A percentile compares a stretch with the other conserved stretches of the same genome.
phyloP scores from a whole-genome alignment of 495 filamentous ascomycete genomes.

The Aspergillus nanangensis region DNA sequence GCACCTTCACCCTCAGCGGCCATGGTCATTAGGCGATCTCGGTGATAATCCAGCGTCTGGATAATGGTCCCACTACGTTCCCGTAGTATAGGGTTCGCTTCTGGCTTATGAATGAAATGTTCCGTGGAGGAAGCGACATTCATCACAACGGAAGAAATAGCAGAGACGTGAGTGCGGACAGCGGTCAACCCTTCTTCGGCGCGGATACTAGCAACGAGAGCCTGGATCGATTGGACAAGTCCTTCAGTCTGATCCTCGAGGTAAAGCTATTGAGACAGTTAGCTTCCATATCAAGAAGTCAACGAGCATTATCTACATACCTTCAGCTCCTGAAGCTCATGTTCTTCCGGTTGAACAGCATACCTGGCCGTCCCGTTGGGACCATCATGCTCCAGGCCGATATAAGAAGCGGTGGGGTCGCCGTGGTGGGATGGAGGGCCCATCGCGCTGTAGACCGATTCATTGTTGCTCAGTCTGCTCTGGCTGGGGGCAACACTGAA shows the following conservation, averaged over 20 bases:
- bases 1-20: conserved; percentile 59
- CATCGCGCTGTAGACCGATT: conserved; percentile 50
- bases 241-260: conserved; percentile 80
- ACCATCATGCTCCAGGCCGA: conserved; percentile 20
- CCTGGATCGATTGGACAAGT: conserved; percentile 77
- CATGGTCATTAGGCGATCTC: conserved; percentile 61
- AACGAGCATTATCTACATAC: conserved; percentile 27
- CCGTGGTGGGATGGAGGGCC: conserved; percentile 40
- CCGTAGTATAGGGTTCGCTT: conserved; percentile 38
- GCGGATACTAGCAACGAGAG: conserved; percentile 75
- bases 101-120: conserved; percentile 45
- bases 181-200: conserved; percentile 59
- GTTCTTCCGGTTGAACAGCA: conserved; percentile 38
- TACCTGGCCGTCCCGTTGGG: conserved; percentile 27
- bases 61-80: conserved; percentile 59
- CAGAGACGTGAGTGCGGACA: conserved; percentile 64
- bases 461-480: conserved; percentile 42
- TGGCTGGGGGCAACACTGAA: conserved; percentile 44
- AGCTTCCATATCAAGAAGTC: not conserved
- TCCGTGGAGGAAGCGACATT: conserved; percentile 67
- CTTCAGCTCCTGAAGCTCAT: conserved; percentile 71
- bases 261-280: conserved; percentile 54
- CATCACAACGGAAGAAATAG: conserved; percentile 65
- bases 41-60: conserved; percentile 57
- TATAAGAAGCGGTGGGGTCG: conserved; percentile 13